Evolutionary conservation across 441 rosid species (phyloP).

Genomic region (Biscutella laevigata): DNA sequence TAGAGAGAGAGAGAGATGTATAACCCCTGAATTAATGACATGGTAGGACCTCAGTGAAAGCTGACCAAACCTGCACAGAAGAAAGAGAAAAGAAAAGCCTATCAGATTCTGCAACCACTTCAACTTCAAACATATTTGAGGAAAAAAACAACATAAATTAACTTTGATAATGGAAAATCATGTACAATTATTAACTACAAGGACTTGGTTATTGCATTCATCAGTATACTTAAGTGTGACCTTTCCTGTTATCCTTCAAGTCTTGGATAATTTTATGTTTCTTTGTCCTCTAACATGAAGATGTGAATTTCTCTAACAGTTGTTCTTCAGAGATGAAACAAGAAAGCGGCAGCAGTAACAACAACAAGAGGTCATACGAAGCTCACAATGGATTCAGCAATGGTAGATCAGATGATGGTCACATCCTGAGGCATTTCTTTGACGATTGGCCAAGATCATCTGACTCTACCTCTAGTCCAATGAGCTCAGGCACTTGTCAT

Average conservation of each 20-base stretch:
- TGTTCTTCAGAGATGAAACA: slow-evolving; percentile 21
- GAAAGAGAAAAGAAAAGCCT: slow-evolving; percentile 11
- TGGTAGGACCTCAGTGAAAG: slow-evolving; percentile 38
- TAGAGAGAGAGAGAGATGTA: not conserved
- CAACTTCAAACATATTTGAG: slow-evolving; percentile 27
- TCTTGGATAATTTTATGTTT: not conserved
- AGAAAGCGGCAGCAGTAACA: slow-evolving; percentile 16
- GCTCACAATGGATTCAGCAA: slow-evolving; percentile 30
- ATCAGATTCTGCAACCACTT: slow-evolving; percentile 36
- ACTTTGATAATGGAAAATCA: not conserved
- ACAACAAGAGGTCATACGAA: slow-evolving; percentile 36
- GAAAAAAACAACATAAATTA: not conserved
- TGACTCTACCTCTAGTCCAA: slow-evolving; percentile 29
- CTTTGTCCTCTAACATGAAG: not conserved
- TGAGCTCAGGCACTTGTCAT: slow-evolving; percentile 34
- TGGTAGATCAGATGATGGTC: slow-evolving; percentile 51
- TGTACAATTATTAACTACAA: not conserved
- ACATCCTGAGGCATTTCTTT: slow-evolving; percentile 66
- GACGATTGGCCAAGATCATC: slow-evolving; percentile 80
- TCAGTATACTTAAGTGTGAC: not conserved
- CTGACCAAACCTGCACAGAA: slow-evolving; percentile 28
- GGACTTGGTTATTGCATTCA: not conserved
- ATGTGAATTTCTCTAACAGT: not conserved
- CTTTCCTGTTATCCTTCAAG: not conserved
- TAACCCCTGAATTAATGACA: slow-evolving; percentile 13